Base-by-base conservation (phyloP, 192 early-diverging fungal species). In the Haplosporangium gracile region DNA sequence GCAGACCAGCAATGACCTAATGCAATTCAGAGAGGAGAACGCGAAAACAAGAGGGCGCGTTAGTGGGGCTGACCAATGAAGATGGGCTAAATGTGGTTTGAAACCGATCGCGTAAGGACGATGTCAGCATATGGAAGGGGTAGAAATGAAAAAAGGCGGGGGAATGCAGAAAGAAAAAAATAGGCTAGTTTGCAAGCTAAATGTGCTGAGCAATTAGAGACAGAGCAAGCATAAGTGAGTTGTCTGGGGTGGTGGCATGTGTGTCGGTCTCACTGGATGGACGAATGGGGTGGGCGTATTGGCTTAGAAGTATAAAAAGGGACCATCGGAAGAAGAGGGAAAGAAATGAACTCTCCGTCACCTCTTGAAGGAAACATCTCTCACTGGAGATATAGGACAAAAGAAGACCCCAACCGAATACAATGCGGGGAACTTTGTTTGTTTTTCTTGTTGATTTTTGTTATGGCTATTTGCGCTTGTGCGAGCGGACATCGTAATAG, bases 1-100 rank as follows among this genome's bases (percentile, higher is more conserved):
- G 79, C 51, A 81, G n/a, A 18, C 79, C 78, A 63, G 78, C 84
- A 60, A 86, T 77, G 63, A 86, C 74, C 79, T 81, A 74, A 60
- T 51, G 20, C 36, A 18, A 40, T 20, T 22, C 42, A 29, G 13
- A 70, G 16, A 38, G 38, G 11, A 38, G 6, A 13, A 22, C 26
- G 26, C 29, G 60, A 32, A 32, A 51, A 26, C 7, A 7, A 13
- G n/a, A 55, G 24, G 42, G 60, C 26, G 75, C 60, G 38, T 76
- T 38, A 76, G 60, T 36, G 15, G 29, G 15, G 29, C 6, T 60
- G 47, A 75, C 29, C 29, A 57, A 40, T 71, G 20, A 40, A 39
- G 34, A 40, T 20, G 20, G 24, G 34, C 7, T 29, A 9, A 70
- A 26, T 70, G 68, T 26, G 2, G 13, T 29, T 3, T 65, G 60